Conservation (phyloP, 345 rosid genomes). For the Orychophragmus violaceus region DNA sequence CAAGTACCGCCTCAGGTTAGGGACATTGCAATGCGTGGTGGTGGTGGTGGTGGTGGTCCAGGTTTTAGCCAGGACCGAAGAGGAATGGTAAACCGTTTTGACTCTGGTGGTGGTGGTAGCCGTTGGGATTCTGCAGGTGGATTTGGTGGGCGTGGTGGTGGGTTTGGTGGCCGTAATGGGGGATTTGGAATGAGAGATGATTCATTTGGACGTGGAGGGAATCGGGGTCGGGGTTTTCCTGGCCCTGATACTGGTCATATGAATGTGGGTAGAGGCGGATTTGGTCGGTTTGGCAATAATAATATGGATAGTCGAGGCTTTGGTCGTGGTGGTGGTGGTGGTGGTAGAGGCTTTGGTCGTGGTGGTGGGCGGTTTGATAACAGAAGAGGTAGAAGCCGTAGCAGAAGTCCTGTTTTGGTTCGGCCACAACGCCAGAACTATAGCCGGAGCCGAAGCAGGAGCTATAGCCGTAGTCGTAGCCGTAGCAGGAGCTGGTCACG, state of each 20-base stretch:
- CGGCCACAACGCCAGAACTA: conserved; percentile 40
- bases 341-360: conserved; percentile 65
- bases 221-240: conserved; percentile 61
- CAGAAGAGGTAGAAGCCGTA: conserved; percentile 73
- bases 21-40: conserved; percentile 83
- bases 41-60: conserved; percentile 53
- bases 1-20: conserved; percentile 77
- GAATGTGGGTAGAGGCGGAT: conserved; percentile 54
- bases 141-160: conserved; percentile 51
- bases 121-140: conserved; percentile 65
- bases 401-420: conserved; percentile 72
- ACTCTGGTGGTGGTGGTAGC: conserved; percentile 52
- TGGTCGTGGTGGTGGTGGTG: conserved; percentile 44
- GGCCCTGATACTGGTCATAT: conserved; percentile 43
- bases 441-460: conserved; percentile 40
- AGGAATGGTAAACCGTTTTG: conserved; percentile 58
- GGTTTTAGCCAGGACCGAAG: conserved; percentile 64
- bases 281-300: conserved; percentile 45
- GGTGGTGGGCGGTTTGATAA: conserved; percentile 63
- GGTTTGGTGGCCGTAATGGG: conserved; percentile 38
- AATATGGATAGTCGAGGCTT: conserved; percentile 63
- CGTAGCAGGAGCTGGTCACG: conserved; percentile 42
- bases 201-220: conserved; percentile 53
- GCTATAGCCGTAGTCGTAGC: conserved; percentile 43
- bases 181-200: conserved; percentile 42